Evolutionary conservation across 139 green algal species (phyloP), one percentile per base, ranked within the genome.

Genomic region (Micromonas pusilla): DNA sequence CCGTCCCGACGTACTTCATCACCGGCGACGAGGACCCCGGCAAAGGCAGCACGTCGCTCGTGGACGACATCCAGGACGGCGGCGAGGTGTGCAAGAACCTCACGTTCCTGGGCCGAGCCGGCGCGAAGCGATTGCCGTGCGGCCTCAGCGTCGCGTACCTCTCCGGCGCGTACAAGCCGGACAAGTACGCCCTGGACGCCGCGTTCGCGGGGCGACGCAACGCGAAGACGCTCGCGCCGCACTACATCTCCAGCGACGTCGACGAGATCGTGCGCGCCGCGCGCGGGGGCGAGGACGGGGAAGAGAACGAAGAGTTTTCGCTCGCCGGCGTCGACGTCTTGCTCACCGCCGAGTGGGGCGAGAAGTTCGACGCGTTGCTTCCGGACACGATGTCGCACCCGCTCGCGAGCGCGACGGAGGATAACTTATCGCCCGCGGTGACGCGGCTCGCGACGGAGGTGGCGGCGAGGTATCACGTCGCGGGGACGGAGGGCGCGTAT

Each of bases 1-100:
- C 63, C 30, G 63, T 70, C 13, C 63, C 63, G 9, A 70, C 63
- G 9, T 70, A 70, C 30, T 70, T 70, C 30, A 70, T 70, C 28
- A 16, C 13, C 30, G 63, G 63, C 63, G 30, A 16, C 45, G 45
- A 57, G 45, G 45, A 57, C 45, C 9, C 45, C 45, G 16, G 16
- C 45, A n/a, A n/a, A n/a, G n/a, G n/a, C n/a, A 21, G 20, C 53
- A 21, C 20, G 53, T 64, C 21, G 53, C 53, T 64, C 21, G 53
- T 20, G 20, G 20, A 64, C 53, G 20, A 21, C 20, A 64, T 64
- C 20, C 20, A 64, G 6, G 63, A 33, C 30, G 63, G 63, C 30
- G 63, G 63, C 28, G 63, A 70, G 13, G 9, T 70, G 63, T 70
- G 63, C 19, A 33, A 33, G 19, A 70, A 70, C 63, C 63, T 70